phyloP scores from a whole-genome alignment of 148 eudicot genomes.

The Vaccinium vitisidaea region DNA sequence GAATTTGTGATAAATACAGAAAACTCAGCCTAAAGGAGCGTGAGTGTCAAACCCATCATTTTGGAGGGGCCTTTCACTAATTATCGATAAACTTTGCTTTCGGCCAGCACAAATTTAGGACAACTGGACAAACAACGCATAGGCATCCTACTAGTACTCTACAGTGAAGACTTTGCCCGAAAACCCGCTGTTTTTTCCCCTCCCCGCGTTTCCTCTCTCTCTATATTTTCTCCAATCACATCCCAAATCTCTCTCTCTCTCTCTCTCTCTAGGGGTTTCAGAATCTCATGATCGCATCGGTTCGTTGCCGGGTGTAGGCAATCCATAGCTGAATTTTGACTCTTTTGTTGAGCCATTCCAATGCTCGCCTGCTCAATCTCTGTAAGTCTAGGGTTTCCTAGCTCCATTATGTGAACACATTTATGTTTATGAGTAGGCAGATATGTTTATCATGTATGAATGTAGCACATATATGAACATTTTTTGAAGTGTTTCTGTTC shows the following conservation, averaged over 20 bases:
- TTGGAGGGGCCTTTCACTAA: conserved; percentile 12
- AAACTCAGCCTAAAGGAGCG: background rate
- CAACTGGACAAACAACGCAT: conserved; percentile 29
- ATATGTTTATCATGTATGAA: background rate
- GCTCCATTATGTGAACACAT: background rate
- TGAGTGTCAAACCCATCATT: background rate
- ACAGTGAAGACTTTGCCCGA: conserved; percentile 25
- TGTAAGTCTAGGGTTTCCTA: conserved; percentile 33
- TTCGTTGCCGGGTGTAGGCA: conserved; percentile 5
- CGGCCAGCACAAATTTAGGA: conserved; percentile 30
- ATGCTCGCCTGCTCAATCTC: conserved; percentile 41
- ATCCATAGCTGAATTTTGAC: conserved; percentile 11
- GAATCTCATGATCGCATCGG: conserved; percentile 14
- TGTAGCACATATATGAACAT: background rate
- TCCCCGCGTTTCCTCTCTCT: conserved; percentile 34
- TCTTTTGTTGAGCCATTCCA: conserved; percentile 5
- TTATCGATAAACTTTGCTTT: conserved; percentile 1
- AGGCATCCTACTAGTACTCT: background rate
- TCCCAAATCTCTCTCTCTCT: conserved; percentile 6
- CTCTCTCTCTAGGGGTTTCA: conserved; percentile 23
- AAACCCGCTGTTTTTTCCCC: conserved; percentile 37
- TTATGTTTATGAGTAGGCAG: background rate
- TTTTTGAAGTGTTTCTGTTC: conserved; percentile 1
- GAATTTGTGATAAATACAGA: background rate
- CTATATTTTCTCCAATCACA: conserved; percentile 26